Conservation (phyloP, 805 yeast species). For the Yamadazyma nakazawae region DNA sequence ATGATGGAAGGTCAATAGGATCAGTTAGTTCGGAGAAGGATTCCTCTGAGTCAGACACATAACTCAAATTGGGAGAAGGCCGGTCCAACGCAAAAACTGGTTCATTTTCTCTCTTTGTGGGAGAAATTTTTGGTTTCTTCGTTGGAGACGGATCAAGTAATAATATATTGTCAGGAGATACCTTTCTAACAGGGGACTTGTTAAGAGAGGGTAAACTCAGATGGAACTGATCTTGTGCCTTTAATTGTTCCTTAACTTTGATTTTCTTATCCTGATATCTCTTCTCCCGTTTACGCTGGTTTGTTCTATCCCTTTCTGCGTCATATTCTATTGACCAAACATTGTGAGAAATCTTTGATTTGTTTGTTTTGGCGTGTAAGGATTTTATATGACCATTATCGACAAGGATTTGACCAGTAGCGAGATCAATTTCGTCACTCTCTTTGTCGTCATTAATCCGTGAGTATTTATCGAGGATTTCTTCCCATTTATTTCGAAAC, state of each 20-base stretch:
- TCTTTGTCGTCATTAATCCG: constrained; percentile 45
- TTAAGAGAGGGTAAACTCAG: neutral
- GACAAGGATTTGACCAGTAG: constrained; percentile 57
- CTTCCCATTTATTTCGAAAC: constrained; percentile 43
- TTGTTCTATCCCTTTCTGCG: constrained; percentile 20
- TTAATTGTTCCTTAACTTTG: constrained; percentile 17
- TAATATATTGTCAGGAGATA: constrained; percentile 20
- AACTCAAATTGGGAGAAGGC: neutral
- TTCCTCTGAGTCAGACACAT: constrained; percentile 8
- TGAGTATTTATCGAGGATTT: constrained; percentile 51
- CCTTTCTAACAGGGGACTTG: constrained; percentile 8
- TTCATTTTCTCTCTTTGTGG: constrained; percentile 4
- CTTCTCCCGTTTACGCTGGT: constrained; percentile 10
- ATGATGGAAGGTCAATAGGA: neutral
- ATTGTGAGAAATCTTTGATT: constrained; percentile 17
- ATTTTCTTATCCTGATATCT: constrained; percentile 11
- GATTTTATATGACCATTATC: constrained; percentile 71
- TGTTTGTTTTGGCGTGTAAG: constrained; percentile 18
- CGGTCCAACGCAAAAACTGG: neutral
- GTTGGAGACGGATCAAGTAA: constrained; percentile 29
- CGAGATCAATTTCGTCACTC: constrained; percentile 64
- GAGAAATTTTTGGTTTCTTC: constrained; percentile 18
- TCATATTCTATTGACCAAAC: constrained; percentile 38
- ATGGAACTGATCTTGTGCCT: constrained; percentile 8
- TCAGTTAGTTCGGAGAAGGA: neutral